Evolutionary conservation across 176 grass and related monocot species (phyloP), one percentile per base, ranked within the genome.

Genomic region (Cenchrus purpureus): DNA sequence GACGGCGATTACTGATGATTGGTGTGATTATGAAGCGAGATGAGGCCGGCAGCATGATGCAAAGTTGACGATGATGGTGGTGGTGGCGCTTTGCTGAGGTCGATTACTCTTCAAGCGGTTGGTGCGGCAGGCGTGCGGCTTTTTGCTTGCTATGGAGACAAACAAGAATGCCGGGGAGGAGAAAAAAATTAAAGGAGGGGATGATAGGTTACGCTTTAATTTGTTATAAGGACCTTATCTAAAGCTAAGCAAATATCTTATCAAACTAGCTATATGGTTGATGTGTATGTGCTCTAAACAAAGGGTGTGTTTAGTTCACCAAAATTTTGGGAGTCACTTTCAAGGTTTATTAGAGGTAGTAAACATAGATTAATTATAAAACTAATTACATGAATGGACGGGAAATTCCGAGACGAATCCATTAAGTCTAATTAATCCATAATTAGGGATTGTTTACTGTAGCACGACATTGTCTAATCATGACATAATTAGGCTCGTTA

Each of bases 1-100:
- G 32, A 20, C 45, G 34, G 48, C 42, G 66, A 72, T 90, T 86
- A 82, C 77, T 73, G 46, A 72, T 64, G 20, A 68, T 44, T 70
- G 51, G 49, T 34, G 50, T 60, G 16, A 71, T 77, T 68, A 82
- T 83, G 76, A 83, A 73, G 59, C 74, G 73, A 42, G 61, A 40
- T 40, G 37, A 74, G 87, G 31, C 77, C 57, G 17, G 37, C 81
- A 77, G 34, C 84, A 79, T 90, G 88, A 68, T 79, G 68, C 79
- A 79, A 79, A 83, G 59, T 31, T 79, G 51, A 53, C 12, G 17
- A 54, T 53, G 60, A 31, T 12, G 84, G 74, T 74, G 74, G 74
- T 66, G 55, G 37, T 4, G 37, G 37, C 60, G 6, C 52, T 68
- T 74, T 79, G 51, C 17, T 22, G 6, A 13, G 68, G 43, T 22